phyloP scores from a whole-genome alignment of 2,329 filamentous ascomycete species.

The Leptographium lundbergii region DNA sequence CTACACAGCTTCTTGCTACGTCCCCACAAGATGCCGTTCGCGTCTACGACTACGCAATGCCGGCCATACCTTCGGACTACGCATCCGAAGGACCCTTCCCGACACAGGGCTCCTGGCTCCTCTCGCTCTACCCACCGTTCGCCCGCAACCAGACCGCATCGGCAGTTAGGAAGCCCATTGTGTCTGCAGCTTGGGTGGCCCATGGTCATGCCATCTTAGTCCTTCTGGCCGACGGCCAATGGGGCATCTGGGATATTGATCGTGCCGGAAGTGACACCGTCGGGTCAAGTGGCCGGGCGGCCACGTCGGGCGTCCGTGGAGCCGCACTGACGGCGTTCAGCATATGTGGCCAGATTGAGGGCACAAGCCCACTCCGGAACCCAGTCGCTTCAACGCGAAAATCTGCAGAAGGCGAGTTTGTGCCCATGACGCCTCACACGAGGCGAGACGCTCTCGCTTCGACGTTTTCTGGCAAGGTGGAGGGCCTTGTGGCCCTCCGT shows the following conservation, averaged over 20 bases:
- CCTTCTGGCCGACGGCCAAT: slow-evolving; percentile 50
- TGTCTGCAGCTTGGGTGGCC: slow-evolving; percentile 50
- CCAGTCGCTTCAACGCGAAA: slow-evolving; percentile 21
- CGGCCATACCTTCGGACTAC: slow-evolving; percentile 39
- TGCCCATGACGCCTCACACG: slow-evolving; percentile 52
- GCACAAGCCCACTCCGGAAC: slow-evolving; percentile 41
- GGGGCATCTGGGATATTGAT: slow-evolving; percentile 57
- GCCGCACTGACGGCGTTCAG: slow-evolving; percentile 47
- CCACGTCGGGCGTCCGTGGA: slow-evolving; percentile 39
- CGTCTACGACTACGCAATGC: slow-evolving; percentile 47
- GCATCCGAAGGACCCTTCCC: slow-evolving; percentile 37
- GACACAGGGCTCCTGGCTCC: slow-evolving; percentile 49
- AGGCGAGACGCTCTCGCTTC: slow-evolving; percentile 38
- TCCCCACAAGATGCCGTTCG: slow-evolving; percentile 43
- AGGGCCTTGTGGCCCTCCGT: slow-evolving; percentile 36
- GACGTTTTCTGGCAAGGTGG: slow-evolving; percentile 29
- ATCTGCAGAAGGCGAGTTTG: slow-evolving; percentile 35
- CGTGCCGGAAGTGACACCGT: slow-evolving; percentile 33
- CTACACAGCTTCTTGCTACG: slow-evolving; percentile 45
- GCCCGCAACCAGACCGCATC: slow-evolving; percentile 30
- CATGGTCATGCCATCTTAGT: slow-evolving; percentile 46
- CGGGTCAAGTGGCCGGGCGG: slow-evolving; percentile 29
- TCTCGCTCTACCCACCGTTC: slow-evolving; percentile 49
- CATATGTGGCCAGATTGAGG: slow-evolving; percentile 46
- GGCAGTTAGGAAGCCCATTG: slow-evolving; percentile 40